Evolutionary conservation across 805 yeast genomes (phyloP).

Genomic region (Candida sonorensis): DNA sequence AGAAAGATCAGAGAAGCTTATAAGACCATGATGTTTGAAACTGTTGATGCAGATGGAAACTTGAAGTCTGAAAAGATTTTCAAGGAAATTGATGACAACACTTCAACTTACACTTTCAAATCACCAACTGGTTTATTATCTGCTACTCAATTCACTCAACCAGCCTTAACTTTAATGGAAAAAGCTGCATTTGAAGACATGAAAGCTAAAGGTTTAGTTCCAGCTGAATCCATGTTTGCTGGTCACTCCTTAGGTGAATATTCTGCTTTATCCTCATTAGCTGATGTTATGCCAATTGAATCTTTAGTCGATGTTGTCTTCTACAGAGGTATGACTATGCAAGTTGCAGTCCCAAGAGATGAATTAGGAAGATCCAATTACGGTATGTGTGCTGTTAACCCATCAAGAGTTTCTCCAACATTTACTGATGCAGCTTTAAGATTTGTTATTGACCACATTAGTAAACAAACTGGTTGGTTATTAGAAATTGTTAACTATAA

Average conservation of each 20-base stretch:
- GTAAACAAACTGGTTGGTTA: slow-evolving; percentile 82
- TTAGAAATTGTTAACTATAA: slow-evolving; percentile 97
- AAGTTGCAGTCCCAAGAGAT: slow-evolving; percentile 99
- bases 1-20: slow-evolving; percentile 91
- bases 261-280: slow-evolving; percentile 94
- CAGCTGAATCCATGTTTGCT: slow-evolving; percentile 89
- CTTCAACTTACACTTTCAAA: slow-evolving; percentile 81
- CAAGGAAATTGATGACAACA: slow-evolving; percentile 77
- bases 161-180: slow-evolving; percentile 98
- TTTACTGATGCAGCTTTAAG: slow-evolving; percentile 91
- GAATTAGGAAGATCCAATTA: slow-evolving; percentile 91
- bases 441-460: slow-evolving; percentile 87
- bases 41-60: slow-evolving; percentile 77
- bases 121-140: slow-evolving; percentile 93
- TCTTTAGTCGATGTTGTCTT: slow-evolving; percentile 95
- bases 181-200: slow-evolving; percentile 98
- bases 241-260: slow-evolving; percentile 99
- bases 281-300: slow-evolving; percentile 98
- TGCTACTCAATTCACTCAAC: slow-evolving; percentile 99
- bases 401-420: slow-evolving; percentile 82
- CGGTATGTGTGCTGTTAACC: slow-evolving; percentile 99
- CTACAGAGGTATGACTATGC: slow-evolving; percentile 99
- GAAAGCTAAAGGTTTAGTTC: slow-evolving; percentile 92
- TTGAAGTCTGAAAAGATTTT: slow-evolving; percentile 90
- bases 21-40: slow-evolving; percentile 95